phyloP scores from a whole-genome alignment of 345 rosid genomes.

The Linum usitatissimum region DNA sequence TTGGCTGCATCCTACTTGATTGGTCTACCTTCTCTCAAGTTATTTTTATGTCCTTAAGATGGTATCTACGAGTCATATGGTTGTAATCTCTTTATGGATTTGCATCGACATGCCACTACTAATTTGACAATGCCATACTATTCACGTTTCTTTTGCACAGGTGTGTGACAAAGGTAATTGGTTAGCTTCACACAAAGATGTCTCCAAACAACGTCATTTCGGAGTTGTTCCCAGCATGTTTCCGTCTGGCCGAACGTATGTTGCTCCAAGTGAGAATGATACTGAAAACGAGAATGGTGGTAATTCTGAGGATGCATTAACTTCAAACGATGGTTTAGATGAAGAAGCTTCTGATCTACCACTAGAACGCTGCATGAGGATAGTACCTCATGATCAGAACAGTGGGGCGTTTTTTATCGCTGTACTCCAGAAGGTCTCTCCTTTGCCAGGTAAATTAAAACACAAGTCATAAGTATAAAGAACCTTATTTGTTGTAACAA shows the following conservation, averaged over 20 bases:
- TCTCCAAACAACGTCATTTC: conserved; percentile 33
- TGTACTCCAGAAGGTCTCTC: conserved; percentile 59
- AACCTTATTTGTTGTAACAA: background rate
- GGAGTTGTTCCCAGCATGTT: conserved; percentile 67
- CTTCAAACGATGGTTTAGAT: conserved; percentile 25
- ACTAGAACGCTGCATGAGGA: conserved; percentile 78
- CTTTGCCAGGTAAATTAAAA: conserved; percentile 49
- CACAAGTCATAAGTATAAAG: background rate
- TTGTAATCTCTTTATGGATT: background rate
- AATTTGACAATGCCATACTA: background rate
- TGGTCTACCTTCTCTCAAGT: background rate
- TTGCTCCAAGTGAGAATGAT: conserved; percentile 17
- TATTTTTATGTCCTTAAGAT: background rate
- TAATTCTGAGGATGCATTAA: conserved; percentile 21
- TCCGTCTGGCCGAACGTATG: conserved; percentile 49
- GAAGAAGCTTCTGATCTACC: conserved; percentile 67
- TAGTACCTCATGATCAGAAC: conserved; percentile 94
- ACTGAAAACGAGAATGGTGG: conserved; percentile 24
- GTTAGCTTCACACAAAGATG: conserved; percentile 69
- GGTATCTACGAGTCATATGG: background rate
- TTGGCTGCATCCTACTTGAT: background rate
- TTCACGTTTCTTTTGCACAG: conserved; percentile 21
- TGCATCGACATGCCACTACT: background rate
- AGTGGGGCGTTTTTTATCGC: conserved; percentile 91
- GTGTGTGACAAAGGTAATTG: conserved; percentile 61